phyloP scores from a whole-genome alignment of 2,329 filamentous ascomycete species.

The Proliferodiscus dingleyae region DNA sequence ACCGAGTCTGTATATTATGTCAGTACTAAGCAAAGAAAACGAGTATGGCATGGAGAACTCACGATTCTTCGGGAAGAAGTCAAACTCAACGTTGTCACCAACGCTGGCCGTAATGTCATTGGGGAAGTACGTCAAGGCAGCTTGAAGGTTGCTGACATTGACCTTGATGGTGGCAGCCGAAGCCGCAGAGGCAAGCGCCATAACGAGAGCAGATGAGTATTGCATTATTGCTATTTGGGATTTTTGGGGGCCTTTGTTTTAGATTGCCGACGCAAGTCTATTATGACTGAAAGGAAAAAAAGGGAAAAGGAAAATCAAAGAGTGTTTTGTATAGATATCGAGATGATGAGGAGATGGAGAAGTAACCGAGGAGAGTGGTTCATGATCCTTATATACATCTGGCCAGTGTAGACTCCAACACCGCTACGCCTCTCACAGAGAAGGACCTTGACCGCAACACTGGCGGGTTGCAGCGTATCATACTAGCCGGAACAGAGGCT shows the following conservation, averaged over 20 bases:
- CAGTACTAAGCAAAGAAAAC: neutral
- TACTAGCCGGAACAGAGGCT: conserved; percentile 8
- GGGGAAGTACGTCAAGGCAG: conserved; percentile 78
- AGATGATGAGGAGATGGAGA: conserved; percentile 2
- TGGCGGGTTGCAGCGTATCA: no score
- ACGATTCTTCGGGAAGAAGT: conserved; percentile 30
- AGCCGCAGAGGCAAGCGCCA: conserved; percentile 12
- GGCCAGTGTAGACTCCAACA: neutral
- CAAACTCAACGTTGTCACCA: conserved; percentile 32
- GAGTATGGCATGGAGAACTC: neutral
- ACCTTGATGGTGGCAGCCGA: conserved; percentile 38
- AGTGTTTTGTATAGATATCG: conserved; percentile 2
- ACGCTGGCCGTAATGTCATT: conserved; percentile 32
- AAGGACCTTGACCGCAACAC: neutral
- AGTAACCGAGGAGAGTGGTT: neutral
- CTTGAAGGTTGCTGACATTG: conserved; percentile 67
- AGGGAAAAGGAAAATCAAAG: neutral
- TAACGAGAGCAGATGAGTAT: conserved; percentile 14
- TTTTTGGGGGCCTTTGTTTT: no score
- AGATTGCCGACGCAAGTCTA: neutral
- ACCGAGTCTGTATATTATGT: conserved; percentile 31
- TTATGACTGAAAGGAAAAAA: conserved; percentile 1
- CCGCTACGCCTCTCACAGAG: neutral
- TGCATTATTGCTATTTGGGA: conserved; percentile 17
- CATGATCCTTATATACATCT: neutral